Evolutionary conservation across 495 filamentous ascomycete genomes (phyloP).

Genomic region (Neurospora sp.): DNA sequence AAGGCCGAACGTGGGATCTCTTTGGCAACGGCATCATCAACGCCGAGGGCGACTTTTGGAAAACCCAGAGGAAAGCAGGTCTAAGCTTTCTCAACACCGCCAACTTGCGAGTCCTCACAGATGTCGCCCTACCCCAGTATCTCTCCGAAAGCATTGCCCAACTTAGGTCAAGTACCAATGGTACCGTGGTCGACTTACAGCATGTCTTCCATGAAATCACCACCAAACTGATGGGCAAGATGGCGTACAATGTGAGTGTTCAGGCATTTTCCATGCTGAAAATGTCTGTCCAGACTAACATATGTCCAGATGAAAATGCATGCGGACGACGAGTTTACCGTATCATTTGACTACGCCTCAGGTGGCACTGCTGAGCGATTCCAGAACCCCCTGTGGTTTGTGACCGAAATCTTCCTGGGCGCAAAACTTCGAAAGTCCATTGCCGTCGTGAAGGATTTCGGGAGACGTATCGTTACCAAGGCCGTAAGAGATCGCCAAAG

Average conservation of each 20-base stretch:
- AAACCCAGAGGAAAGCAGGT: constrained; percentile 48
- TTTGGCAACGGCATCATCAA: constrained; percentile 57
- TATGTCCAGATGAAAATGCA: constrained; percentile 47
- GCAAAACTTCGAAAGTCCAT: constrained; percentile 35
- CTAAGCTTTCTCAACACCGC: constrained; percentile 45
- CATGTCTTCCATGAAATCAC: constrained; percentile 49
- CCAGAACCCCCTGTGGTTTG: constrained; percentile 49
- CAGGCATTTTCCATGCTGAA: background rate
- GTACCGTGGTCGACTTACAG: constrained; percentile 38
- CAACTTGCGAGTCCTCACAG: constrained; percentile 45
- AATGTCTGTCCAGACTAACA: constrained; percentile 1
- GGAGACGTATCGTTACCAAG: constrained; percentile 38
- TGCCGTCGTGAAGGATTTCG: constrained; percentile 37
- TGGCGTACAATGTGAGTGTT: constrained; percentile 46
- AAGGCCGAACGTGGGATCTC: constrained; percentile 45
- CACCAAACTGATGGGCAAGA: constrained; percentile 48
- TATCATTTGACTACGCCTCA: constrained; percentile 48
- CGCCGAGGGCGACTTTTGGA: constrained; percentile 51
- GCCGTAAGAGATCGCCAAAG: constrained; percentile 26
- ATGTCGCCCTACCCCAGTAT: constrained; percentile 43
- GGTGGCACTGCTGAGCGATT: constrained; percentile 48
- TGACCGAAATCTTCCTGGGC: constrained; percentile 44
- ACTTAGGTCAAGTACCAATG: constrained; percentile 18
- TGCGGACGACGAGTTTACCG: constrained; percentile 44
- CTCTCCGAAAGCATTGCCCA: constrained; percentile 27